phyloP scores from a whole-genome alignment of 2,329 filamentous ascomycete genomes.

The Penicillium psychrosexuale region DNA sequence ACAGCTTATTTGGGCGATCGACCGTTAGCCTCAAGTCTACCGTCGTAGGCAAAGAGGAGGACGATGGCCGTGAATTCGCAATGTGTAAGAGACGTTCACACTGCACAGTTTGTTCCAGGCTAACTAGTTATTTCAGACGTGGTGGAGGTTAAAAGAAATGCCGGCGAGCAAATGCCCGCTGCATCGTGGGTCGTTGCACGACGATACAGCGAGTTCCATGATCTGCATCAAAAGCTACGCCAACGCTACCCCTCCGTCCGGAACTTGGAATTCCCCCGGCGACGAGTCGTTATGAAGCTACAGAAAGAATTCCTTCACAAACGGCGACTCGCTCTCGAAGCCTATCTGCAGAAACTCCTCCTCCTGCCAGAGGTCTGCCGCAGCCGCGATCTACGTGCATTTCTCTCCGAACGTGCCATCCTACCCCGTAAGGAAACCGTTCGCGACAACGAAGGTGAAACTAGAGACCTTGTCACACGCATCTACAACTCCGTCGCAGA shows the following conservation, averaged over 20 bases:
- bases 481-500: constrained; percentile 97
- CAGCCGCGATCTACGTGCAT: constrained; percentile 85
- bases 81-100: constrained; percentile 56
- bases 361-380: constrained; percentile 89
- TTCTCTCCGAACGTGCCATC: constrained; percentile 82
- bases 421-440: constrained; percentile 62
- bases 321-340: constrained; percentile 75
- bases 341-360: constrained; percentile 77
- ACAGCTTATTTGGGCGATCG: constrained; percentile 89
- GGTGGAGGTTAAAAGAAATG: constrained; percentile 83
- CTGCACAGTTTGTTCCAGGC: neutral
- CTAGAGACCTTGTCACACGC: constrained; percentile 78
- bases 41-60: constrained; percentile 85
- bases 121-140: constrained; percentile 55
- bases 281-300: constrained; percentile 92
- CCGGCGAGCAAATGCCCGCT: constrained; percentile 94
- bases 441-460: constrained; percentile 58
- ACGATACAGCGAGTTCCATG: constrained; percentile 94
- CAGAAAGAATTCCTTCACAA: constrained; percentile 95
- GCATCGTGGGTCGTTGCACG: constrained; percentile 90
- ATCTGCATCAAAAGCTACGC: constrained; percentile 85
- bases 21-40: constrained; percentile 87
- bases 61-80: constrained; percentile 91
- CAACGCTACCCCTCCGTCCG: constrained; percentile 82
- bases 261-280: constrained; percentile 83